Evolutionary conservation across 148 eudicot species (phyloP).

Genomic region (Vaccinium darrowii): DNA sequence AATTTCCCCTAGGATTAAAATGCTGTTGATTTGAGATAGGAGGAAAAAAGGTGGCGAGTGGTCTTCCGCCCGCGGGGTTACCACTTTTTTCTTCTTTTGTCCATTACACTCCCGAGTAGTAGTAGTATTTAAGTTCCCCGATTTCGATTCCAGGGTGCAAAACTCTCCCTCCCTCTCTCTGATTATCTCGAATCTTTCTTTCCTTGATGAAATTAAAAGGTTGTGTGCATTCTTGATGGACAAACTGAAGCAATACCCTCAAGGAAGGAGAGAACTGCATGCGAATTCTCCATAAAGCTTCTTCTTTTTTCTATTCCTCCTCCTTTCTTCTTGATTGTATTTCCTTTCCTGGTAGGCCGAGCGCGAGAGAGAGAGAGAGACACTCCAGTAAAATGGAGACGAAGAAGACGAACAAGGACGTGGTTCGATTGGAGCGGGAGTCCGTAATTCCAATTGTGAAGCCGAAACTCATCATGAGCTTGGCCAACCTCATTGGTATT

Average conservation of each 20-base stretch:
- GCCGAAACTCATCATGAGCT: conserved; percentile 58
- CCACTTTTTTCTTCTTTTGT: no score
- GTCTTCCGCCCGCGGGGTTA: no score
- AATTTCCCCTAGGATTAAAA: no score
- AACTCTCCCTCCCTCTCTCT: conserved; percentile 6
- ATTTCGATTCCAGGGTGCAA: background rate
- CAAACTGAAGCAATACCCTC: background rate
- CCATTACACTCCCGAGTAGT: no score
- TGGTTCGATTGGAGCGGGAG: conserved; percentile 74
- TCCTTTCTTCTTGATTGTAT: background rate
- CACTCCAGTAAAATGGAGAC: background rate
- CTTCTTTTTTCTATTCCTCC: background rate
- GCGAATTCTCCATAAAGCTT: background rate
- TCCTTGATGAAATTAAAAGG: background rate
- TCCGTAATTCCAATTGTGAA: conserved; percentile 77
- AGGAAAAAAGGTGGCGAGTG: no score
- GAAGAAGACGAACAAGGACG: conserved; percentile 38
- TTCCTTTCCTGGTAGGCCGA: background rate
- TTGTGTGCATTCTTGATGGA: background rate
- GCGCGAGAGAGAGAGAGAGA: background rate
- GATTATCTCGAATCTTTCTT: background rate
- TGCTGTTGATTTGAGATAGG: no score
- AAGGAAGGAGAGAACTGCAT: background rate
- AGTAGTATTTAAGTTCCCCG: no score
- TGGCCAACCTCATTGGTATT: conserved; percentile 74